Percentiles rank a stretch among this genome's conserved stretches.
These are phyloP conservation scores for Rosa rugosa DNA, from an alignment of 306 rosid species.

Conservation along the genomic window DNA sequence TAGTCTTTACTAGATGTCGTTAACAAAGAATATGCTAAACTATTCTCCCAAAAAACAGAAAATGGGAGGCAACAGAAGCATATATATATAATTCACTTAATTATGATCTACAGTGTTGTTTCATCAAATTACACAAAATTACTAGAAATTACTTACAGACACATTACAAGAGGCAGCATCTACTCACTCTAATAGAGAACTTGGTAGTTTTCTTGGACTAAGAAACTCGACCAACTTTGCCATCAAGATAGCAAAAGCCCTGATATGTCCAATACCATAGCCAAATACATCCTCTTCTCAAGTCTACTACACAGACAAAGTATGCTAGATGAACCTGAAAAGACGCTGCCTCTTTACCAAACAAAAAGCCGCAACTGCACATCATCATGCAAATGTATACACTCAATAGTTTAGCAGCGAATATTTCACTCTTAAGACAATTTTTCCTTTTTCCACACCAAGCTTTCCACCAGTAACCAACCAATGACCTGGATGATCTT, in stretches of 20 bases:
- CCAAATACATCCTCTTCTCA: conserved; percentile 30
- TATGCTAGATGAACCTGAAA: conserved; percentile 28
- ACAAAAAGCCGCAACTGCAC: conserved; percentile 44
- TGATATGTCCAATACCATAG: neutral
- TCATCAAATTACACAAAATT: neutral
- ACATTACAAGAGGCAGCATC: neutral
- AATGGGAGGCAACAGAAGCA: neutral
- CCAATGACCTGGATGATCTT: conserved; percentile 86
- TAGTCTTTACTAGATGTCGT: neutral
- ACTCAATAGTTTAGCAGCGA: conserved; percentile 72
- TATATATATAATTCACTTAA: neutral
- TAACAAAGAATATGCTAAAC: neutral
- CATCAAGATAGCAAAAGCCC: neutral
- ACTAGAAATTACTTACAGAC: neutral
- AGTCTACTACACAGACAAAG: conserved; percentile 31
- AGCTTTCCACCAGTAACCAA: conserved; percentile 87
- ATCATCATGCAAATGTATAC: conserved; percentile 34
- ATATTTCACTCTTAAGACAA: conserved; percentile 73
- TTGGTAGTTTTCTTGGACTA: neutral
- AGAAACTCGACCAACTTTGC: conserved; percentile 7
- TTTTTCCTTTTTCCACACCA: conserved; percentile 78
- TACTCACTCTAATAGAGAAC: neutral
- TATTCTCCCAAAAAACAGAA: neutral
- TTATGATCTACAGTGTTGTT: neutral
- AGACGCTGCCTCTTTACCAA: conserved; percentile 27